Evolutionary conservation across 208 protist genomes (phyloP).

Genomic region (Trypanosomatidae sp.): DNA sequence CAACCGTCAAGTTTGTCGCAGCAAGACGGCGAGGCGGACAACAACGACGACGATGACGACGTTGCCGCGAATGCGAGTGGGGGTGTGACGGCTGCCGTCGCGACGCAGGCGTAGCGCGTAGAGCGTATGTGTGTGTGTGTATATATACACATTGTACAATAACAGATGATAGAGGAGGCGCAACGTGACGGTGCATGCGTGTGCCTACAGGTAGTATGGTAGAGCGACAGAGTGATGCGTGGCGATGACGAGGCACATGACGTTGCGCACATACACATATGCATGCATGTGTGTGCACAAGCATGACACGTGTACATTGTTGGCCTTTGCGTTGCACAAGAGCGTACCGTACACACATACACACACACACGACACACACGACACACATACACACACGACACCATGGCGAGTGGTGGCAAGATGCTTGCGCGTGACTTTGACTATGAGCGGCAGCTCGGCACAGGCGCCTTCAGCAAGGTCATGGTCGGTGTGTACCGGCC

Average conservation of each 20-base stretch:
- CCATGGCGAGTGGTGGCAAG: conserved; percentile 3
- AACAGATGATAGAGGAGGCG: neutral
- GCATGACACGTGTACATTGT: neutral
- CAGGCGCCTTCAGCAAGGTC: conserved; percentile 83
- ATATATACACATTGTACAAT: neutral
- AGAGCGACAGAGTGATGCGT: neutral
- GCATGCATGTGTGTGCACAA: neutral
- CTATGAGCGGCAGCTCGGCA: conserved; percentile 51
- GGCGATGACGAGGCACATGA: too few relatives aligned
- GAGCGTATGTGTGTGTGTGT: neutral
- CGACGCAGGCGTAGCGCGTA: too few relatives aligned
- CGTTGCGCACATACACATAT: neutral
- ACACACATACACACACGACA: neutral
- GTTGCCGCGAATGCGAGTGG: neutral
- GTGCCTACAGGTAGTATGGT: neutral
- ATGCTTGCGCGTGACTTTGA: conserved; percentile 72
- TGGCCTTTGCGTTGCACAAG: too few relatives aligned
- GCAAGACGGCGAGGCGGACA: neutral
- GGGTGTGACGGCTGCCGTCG: neutral
- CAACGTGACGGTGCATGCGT: too few relatives aligned
- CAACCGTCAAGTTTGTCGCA: neutral
- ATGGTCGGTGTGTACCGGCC: conserved; percentile 56
- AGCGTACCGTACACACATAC: too few relatives aligned
- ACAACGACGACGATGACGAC: too few relatives aligned
- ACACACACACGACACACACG: neutral